These are phyloP conservation scores for Zea luxurians DNA, from an alignment of 176 grass and related monocot genomes.

Conservation along the genomic window DNA sequence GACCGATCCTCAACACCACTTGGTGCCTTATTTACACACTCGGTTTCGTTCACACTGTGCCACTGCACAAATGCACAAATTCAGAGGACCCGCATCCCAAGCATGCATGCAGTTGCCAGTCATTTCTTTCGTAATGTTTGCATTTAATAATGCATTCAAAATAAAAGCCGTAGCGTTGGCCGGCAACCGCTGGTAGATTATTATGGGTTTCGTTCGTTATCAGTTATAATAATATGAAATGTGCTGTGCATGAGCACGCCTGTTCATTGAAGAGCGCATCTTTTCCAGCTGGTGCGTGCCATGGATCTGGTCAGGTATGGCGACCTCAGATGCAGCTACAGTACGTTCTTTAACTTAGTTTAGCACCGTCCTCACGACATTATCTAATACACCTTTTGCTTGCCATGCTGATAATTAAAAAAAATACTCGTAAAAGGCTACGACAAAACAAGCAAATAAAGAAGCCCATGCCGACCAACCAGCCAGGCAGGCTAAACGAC, in stretches of 20 bases:
- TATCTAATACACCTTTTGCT: neutral
- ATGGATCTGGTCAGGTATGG: slow-evolving; percentile 9
- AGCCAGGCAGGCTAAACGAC: neutral
- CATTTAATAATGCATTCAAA: neutral
- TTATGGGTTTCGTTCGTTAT: neutral
- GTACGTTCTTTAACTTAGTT: neutral
- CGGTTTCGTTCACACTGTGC: too few relatives aligned
- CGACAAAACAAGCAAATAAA: neutral
- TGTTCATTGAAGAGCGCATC: neutral
- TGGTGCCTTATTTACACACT: too few relatives aligned
- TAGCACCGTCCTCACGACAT: neutral
- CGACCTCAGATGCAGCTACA: neutral
- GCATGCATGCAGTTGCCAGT: neutral
- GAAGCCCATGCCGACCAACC: neutral
- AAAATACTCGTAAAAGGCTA: neutral
- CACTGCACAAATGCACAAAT: too few relatives aligned
- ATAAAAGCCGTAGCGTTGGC: neutral
- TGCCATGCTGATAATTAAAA: neutral
- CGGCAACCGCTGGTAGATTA: neutral
- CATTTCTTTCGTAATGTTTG: neutral
- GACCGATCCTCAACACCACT: too few relatives aligned
- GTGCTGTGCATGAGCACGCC: neutral
- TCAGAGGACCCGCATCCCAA: too few relatives aligned
- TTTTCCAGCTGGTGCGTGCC: slow-evolving; percentile 10
- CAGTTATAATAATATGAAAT: neutral